Conservation (phyloP, 768 basidiomycete species). For the Tubosaeta sp. region DNA sequence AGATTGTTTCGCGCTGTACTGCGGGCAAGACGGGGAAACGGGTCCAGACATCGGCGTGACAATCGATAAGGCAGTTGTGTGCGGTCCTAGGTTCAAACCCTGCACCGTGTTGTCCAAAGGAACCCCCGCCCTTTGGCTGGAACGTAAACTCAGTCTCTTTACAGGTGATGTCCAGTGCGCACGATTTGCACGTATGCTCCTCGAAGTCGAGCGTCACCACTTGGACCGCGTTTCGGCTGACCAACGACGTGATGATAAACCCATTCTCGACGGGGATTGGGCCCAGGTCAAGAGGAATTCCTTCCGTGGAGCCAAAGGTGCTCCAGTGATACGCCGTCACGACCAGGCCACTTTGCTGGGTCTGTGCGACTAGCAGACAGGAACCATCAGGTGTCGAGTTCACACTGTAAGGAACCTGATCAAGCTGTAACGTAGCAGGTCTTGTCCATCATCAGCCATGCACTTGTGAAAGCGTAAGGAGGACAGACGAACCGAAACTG, state of each 20-base stretch:
- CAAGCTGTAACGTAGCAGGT: conserved; percentile 42
- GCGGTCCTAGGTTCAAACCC: conserved; percentile 15
- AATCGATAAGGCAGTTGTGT: conserved; percentile 54
- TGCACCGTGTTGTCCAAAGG: conserved; percentile 5
- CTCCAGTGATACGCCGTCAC: conserved; percentile 49
- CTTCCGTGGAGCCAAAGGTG: conserved; percentile 50
- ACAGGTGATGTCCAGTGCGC: conserved; percentile 49
- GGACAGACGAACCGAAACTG: conserved; percentile 44
- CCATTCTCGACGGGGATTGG: conserved; percentile 16
- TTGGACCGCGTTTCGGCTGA: conserved; percentile 39
- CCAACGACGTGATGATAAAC: conserved; percentile 42
- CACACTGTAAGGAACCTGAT: conserved; percentile 26
- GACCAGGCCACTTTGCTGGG: conserved; percentile 2
- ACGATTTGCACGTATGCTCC: conserved; percentile 34
- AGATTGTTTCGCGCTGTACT: conserved; percentile 42
- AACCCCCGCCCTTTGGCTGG: conserved; percentile 35
- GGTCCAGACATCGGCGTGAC: conserved; percentile 54
- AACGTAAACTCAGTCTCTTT: conserved; percentile 56
- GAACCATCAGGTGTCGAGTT: conserved; percentile 51
- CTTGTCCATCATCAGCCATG: conserved; percentile 24
- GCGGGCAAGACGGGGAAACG: conserved; percentile 57
- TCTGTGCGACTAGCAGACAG: conserved; percentile 40
- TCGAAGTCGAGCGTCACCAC: conserved; percentile 37
- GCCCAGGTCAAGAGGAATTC: conserved; percentile 36
- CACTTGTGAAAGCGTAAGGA: neutral